A percentile compares a stretch with the other conserved stretches of the same genome.
phyloP scores from a whole-genome alignment of 306 rosid genomes.

The Alnus rubra region DNA sequence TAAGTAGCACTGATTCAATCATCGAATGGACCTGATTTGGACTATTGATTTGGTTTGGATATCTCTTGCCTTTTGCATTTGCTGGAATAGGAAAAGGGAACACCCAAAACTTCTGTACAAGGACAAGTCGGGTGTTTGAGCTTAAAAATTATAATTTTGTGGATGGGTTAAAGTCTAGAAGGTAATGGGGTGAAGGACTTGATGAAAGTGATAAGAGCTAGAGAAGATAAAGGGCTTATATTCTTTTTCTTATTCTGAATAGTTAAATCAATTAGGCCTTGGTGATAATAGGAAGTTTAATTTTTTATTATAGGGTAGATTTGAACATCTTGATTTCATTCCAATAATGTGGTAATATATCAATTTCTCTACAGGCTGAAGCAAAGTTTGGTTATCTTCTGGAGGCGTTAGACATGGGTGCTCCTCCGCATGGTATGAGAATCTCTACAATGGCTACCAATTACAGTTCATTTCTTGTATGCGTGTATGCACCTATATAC shows the following conservation, averaged over 20 bases:
- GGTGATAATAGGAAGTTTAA: too few relatives aligned
- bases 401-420: constrained; percentile 98
- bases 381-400: constrained; percentile 91
- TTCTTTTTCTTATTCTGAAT: too few relatives aligned
- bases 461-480: constrained; percentile 1
- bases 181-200: neutral
- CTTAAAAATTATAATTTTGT: neutral
- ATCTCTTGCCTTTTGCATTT: neutral
- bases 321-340: constrained; percentile 1
- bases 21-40: neutral
- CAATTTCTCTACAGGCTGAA: constrained; percentile 68
- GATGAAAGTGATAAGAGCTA: neutral
- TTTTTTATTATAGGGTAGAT: neutral
- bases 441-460: neutral
- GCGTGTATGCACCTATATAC: neutral
- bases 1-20: neutral
- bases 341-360: constrained; percentile 21
- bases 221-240: neutral
- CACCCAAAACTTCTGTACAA: neutral
- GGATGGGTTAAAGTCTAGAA: neutral
- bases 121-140: neutral
- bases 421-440: constrained; percentile 94
- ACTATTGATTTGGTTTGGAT: neutral
- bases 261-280: too few relatives aligned
- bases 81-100: neutral